Conservation (phyloP, 148 eudicot genomes). For the Vaccinium corymbosum region DNA sequence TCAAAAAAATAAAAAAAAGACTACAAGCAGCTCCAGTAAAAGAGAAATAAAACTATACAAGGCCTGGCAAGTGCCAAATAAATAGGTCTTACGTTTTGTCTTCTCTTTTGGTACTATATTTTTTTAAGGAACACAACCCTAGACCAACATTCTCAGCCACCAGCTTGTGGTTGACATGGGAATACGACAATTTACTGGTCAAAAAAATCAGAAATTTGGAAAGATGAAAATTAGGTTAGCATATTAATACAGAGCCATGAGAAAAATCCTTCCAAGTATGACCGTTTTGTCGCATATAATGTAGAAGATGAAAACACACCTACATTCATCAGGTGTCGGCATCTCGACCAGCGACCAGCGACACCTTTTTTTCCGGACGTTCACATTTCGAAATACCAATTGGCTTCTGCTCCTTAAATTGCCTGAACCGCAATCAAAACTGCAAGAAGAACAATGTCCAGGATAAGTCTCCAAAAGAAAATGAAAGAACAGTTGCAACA, state of each 20-base stretch:
- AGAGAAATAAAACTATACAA: background rate
- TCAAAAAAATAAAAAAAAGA: background rate
- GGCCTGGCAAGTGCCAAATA: background rate
- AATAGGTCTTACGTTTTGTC: background rate
- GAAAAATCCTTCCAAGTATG: background rate
- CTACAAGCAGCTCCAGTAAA: background rate
- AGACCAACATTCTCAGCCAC: conserved; percentile 7
- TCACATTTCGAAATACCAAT: background rate
- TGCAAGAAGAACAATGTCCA: background rate
- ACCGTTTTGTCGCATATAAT: background rate
- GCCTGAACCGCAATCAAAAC: background rate
- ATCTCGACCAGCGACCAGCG: background rate
- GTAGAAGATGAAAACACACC: background rate
- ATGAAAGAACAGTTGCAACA: background rate
- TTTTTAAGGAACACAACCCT: background rate
- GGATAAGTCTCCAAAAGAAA: background rate
- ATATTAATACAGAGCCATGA: background rate
- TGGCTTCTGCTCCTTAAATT: background rate
- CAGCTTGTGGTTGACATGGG: background rate
- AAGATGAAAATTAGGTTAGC: background rate
- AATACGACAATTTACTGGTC: background rate
- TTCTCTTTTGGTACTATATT: background rate
- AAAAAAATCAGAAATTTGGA: background rate
- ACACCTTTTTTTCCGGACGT: background rate
- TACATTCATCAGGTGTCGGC: background rate